These are phyloP conservation scores for Trichoderma parareesei DNA, from an alignment of 495 filamentous ascomycete species.

Conservation along the genomic window DNA sequence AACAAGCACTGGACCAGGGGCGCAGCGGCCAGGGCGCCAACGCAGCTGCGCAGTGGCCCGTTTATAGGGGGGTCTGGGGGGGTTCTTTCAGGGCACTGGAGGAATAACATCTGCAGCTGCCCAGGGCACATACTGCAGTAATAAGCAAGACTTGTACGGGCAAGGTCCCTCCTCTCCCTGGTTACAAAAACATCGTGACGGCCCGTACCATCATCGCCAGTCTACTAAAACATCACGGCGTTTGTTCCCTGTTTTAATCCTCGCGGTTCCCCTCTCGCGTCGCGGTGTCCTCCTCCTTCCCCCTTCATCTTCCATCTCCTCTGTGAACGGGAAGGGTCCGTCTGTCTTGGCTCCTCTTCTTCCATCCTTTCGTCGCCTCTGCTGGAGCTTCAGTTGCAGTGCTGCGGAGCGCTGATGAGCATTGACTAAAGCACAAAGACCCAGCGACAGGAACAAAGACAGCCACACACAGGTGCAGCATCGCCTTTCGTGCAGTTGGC, in stretches of 20 bases:
- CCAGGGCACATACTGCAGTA: too few species aligned
- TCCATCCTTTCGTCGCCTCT: neutral
- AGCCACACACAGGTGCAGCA: neutral
- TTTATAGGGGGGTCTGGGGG: slow-evolving; percentile 1
- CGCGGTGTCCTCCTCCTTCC: slow-evolving; percentile 13
- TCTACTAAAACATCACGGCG: neutral
- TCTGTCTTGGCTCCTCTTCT: slow-evolving; percentile 1
- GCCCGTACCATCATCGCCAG: neutral
- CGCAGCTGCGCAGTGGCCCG: neutral
- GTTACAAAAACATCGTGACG: slow-evolving; percentile 12
- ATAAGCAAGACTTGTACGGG: too few species aligned
- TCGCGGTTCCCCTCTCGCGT: slow-evolving; percentile 11
- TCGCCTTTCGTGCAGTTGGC: neutral
- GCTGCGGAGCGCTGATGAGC: neutral
- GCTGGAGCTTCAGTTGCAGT: neutral
- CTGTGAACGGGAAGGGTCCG: neutral
- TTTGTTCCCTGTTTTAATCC: neutral
- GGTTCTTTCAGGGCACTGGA: neutral
- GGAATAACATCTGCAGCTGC: slow-evolving; percentile 10
- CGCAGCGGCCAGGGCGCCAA: neutral
- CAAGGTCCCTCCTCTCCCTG: neutral
- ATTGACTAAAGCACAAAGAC: neutral
- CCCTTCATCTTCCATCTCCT: slow-evolving; percentile 10
- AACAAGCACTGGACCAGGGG: neutral
- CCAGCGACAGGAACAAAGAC: neutral